Evolutionary conservation across 768 basidiomycete species (phyloP).

Genomic region (Pholiota conissans): DNA sequence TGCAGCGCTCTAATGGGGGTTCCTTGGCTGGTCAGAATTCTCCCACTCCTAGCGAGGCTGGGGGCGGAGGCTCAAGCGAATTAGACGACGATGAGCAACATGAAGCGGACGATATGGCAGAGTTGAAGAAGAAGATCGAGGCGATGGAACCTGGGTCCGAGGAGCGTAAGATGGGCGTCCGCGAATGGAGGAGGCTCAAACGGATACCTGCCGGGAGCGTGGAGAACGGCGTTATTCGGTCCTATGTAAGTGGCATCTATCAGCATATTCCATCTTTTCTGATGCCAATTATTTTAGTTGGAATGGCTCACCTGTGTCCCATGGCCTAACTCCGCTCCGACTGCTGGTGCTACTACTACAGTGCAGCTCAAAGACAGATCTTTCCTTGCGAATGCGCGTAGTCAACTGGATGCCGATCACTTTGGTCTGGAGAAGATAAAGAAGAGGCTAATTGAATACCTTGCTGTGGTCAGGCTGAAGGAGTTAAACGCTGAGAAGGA

Average conservation of each 20-base stretch:
- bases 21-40: constrained; percentile 13
- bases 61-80: constrained; percentile 18
- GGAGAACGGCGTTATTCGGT: constrained; percentile 86
- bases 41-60: constrained; percentile 16
- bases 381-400: constrained; percentile 70
- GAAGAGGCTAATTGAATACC: constrained; percentile 86
- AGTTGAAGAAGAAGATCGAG: constrained; percentile 71
- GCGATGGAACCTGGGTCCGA: constrained; percentile 72
- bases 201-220: constrained; percentile 90
- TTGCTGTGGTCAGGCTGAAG: constrained; percentile 77
- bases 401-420: constrained; percentile 86
- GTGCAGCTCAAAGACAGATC: constrained; percentile 44
- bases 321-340: constrained; percentile 59
- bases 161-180: constrained; percentile 76
- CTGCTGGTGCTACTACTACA: constrained; percentile 13
- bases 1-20: constrained; percentile 36
- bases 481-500: constrained; percentile 44
- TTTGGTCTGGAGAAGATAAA: constrained; percentile 93
- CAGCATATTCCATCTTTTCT: constrained; percentile 14
- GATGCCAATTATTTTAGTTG: constrained; percentile 45
- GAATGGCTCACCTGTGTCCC: constrained; percentile 89
- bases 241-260: constrained; percentile 55
- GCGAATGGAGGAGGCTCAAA: constrained; percentile 83
- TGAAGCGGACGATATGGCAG: constrained; percentile 79
- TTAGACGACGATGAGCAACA: constrained; percentile 67